These are phyloP conservation scores for Cryptosporidium bovis DNA, from an alignment of 169 alveolate species.

Conservation along the genomic window DNA sequence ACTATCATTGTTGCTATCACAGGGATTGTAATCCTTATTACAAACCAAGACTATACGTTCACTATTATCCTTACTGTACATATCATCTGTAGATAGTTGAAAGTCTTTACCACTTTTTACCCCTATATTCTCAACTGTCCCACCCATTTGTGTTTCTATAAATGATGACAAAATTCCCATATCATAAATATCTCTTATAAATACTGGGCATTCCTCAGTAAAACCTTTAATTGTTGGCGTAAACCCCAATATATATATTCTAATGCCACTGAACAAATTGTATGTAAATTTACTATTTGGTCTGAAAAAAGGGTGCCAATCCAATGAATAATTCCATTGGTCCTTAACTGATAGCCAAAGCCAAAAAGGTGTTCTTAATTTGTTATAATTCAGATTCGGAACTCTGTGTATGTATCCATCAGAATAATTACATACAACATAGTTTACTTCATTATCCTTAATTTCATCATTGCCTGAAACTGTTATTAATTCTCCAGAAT, in stretches of 20 bases:
- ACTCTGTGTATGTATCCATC: constrained; percentile 38
- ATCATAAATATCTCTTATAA: constrained; percentile 37
- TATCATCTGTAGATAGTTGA: too few species aligned
- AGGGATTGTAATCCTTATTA: background rate
- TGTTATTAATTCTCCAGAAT: constrained; percentile 30
- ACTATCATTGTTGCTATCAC: background rate
- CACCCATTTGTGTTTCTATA: constrained; percentile 70
- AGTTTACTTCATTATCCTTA: constrained; percentile 44
- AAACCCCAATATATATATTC: constrained; percentile 21
- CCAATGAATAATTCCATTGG: constrained; percentile 60
- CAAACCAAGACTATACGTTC: constrained; percentile 15
- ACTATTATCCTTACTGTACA: background rate
- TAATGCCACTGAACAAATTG: constrained; percentile 2
- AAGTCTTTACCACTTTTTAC: background rate
- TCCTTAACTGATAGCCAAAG: constrained; percentile 65
- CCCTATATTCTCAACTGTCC: background rate
- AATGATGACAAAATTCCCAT: constrained; percentile 45
- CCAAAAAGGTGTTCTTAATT: constrained; percentile 72
- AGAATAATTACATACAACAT: constrained; percentile 39
- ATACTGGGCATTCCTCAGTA: constrained; percentile 16
- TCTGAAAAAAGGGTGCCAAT: constrained; percentile 74
- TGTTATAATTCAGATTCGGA: constrained; percentile 32
- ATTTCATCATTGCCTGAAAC: background rate
- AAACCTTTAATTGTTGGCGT: constrained; percentile 13
- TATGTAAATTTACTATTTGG: constrained; percentile 53